A percentile compares a stretch with the other conserved stretches of the same genome.
phyloP scores from a whole-genome alignment of 768 basidiomycete genomes.

The Tylopilus sp. region DNA sequence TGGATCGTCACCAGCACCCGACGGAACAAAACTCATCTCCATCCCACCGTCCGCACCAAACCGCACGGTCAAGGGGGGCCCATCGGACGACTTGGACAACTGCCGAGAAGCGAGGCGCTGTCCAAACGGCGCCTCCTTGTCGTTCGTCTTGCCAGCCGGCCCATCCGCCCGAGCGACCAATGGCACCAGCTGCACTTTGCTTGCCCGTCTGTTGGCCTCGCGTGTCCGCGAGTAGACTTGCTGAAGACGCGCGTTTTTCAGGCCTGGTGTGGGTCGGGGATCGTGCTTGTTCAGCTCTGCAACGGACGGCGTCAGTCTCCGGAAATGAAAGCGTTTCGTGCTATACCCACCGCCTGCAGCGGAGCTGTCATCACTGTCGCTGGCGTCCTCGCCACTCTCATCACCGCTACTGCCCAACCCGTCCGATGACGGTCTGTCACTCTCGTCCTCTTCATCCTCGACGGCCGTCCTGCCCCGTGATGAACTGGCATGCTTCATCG shows the following conservation, averaged over 20 bases:
- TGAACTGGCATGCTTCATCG: slow-evolving; percentile 42
- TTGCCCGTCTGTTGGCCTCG: slow-evolving; percentile 40
- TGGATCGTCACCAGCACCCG: slow-evolving; percentile 22
- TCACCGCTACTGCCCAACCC: slow-evolving; percentile 43
- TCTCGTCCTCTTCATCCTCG: slow-evolving; percentile 87
- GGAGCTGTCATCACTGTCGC: slow-evolving; percentile 47
- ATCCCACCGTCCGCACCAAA: slow-evolving; percentile 57
- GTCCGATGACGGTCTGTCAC: slow-evolving; percentile 63
- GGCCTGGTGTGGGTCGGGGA: slow-evolving; percentile 47
- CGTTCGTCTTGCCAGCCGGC: slow-evolving; percentile 28
- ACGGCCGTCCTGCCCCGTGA: slow-evolving; percentile 68
- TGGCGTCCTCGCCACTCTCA: slow-evolving; percentile 44
- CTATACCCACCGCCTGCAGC: slow-evolving; percentile 50
- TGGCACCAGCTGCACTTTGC: slow-evolving; percentile 64
- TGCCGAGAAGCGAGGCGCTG: slow-evolving; percentile 48
- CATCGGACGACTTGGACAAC: slow-evolving; percentile 11
- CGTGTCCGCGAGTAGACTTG: slow-evolving; percentile 43
- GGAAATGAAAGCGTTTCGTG: slow-evolving; percentile 10
- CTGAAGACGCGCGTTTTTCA: slow-evolving; percentile 45
- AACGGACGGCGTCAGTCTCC: slow-evolving; percentile 7
- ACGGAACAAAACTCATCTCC: slow-evolving; percentile 84
- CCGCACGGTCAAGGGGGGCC: slow-evolving; percentile 16
- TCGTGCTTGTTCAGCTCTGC: slow-evolving; percentile 57
- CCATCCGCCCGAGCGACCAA: slow-evolving; percentile 45
- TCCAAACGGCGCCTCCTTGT: slow-evolving; percentile 65